These are phyloP conservation scores for Moniliella sp. DNA, from an alignment of 1,284 basidiomycete genomes.

Conservation along the genomic window DNA sequence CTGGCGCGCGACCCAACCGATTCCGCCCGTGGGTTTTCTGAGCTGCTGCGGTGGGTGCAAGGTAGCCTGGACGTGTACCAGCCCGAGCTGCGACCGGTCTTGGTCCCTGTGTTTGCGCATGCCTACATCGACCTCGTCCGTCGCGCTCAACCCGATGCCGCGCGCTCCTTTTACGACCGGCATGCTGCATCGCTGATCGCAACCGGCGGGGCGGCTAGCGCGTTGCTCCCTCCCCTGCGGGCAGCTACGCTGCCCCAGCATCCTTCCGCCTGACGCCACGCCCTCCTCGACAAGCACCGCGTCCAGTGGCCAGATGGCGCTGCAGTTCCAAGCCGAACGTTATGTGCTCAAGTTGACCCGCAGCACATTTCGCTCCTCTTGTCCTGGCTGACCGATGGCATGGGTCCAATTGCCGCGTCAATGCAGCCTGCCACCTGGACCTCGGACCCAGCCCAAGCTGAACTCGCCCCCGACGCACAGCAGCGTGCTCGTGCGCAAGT, in stretches of 20 bases:
- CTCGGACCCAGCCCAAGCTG: constrained; percentile 41
- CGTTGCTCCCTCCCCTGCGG: too few species aligned
- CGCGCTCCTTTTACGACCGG: constrained; percentile 54
- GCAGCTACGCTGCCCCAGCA: too few species aligned
- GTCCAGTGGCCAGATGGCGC: constrained; percentile 57
- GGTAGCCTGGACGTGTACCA: too few species aligned
- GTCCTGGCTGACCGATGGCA: constrained; percentile 81
- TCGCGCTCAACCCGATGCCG: constrained; percentile 63
- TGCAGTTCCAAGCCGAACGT: constrained; percentile 68
- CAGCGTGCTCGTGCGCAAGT: too few species aligned
- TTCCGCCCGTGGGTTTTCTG: too few species aligned
- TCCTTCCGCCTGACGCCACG: too few species aligned
- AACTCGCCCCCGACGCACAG: constrained; percentile 38
- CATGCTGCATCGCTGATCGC: too few species aligned
- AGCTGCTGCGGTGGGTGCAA: too few species aligned
- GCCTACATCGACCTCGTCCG: constrained; percentile 86
- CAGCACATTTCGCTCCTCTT: constrained; percentile 69
- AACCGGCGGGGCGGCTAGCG: too few species aligned
- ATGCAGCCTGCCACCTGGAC: constrained; percentile 48
- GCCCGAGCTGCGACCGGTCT: constrained; percentile 70
- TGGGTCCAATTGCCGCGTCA: constrained; percentile 63
- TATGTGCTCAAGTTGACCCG: constrained; percentile 76
- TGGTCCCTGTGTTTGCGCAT: constrained; percentile 89
- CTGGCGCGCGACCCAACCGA: too few species aligned
- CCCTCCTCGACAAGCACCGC: constrained; percentile 55